Conservation (phyloP, 2,329 filamentous ascomycete genomes). For the Chaetomium olivaceum region DNA sequence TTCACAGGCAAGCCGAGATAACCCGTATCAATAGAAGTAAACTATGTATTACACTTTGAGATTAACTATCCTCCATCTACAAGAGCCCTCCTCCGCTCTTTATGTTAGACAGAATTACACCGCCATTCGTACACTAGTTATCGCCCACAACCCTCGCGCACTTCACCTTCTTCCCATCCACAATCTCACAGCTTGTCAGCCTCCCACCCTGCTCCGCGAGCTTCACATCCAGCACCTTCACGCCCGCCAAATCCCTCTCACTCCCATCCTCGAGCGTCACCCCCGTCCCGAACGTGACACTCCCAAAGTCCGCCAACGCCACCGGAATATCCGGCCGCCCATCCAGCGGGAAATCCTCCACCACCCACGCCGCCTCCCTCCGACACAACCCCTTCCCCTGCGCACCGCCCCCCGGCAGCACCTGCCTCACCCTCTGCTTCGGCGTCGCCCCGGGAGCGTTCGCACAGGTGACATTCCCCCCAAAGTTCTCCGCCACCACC, state of each 20-base stretch:
- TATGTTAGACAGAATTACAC: background rate
- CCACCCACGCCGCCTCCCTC: slow-evolving; percentile 25
- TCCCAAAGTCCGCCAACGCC: slow-evolving; percentile 29
- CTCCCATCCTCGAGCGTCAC: slow-evolving; percentile 13
- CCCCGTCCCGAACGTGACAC: slow-evolving; percentile 23
- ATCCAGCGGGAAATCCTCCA: slow-evolving; percentile 30
- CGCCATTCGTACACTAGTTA: background rate
- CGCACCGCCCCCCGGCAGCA: background rate
- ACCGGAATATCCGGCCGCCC: slow-evolving; percentile 25
- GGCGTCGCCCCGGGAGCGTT: background rate
- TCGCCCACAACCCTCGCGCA: slow-evolving; percentile 25
- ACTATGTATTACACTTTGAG: background rate
- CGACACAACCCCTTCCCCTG: slow-evolving; percentile 16
- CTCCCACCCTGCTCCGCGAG: slow-evolving; percentile 28
- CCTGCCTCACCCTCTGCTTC: slow-evolving; percentile 5
- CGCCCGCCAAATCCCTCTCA: slow-evolving; percentile 13
- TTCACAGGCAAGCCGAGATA: too few species aligned
- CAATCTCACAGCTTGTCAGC: slow-evolving; percentile 28
- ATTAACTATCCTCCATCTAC: background rate
- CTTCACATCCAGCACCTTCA: slow-evolving; percentile 23
- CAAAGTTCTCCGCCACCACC: slow-evolving; percentile 26
- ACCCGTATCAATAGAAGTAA: background rate
- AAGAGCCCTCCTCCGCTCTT: background rate
- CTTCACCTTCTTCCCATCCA: slow-evolving; percentile 17
- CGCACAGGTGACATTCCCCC: background rate